Conservation (phyloP, 192 early-diverging fungal species). For the Coemansia sp. region DNA sequence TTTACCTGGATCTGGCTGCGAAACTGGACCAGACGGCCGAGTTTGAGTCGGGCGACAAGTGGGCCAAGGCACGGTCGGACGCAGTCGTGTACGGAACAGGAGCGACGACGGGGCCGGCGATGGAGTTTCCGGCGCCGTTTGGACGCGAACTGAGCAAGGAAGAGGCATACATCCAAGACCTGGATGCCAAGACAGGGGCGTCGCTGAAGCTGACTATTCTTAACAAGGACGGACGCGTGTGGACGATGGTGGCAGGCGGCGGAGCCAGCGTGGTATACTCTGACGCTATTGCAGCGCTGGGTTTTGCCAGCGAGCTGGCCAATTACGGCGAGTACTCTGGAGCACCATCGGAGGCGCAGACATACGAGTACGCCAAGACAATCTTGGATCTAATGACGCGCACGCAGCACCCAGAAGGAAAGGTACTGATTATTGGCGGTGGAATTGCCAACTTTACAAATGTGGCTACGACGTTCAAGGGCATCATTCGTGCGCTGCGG, state of each 20-base stretch:
- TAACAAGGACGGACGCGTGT: slow-evolving; percentile 92
- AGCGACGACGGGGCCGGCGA: slow-evolving; percentile 57
- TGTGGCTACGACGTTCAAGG: slow-evolving; percentile 99
- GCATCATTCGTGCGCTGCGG: slow-evolving; percentile 89
- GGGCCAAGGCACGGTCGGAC: slow-evolving; percentile 80
- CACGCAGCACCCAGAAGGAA: slow-evolving; percentile 79
- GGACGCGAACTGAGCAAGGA: slow-evolving; percentile 94
- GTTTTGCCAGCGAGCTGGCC: slow-evolving; percentile 90
- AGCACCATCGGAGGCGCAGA: slow-evolving; percentile 98
- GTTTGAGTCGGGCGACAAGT: slow-evolving; percentile 94
- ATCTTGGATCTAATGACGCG: slow-evolving; percentile 98
- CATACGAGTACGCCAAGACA: slow-evolving; percentile 98
- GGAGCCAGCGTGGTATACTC: slow-evolving; percentile 98
- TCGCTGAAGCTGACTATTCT: slow-evolving; percentile 97
- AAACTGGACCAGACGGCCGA: slow-evolving; percentile 99
- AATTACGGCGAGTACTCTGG: slow-evolving; percentile 99
- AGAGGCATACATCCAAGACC: slow-evolving; percentile 96
- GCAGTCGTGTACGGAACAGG: slow-evolving; percentile 56
- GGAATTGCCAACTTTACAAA: slow-evolving; percentile 99
- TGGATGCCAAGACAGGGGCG: slow-evolving; percentile 98
- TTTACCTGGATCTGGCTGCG: slow-evolving; percentile 94
- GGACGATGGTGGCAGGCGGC: slow-evolving; percentile 99
- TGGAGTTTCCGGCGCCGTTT: slow-evolving; percentile 98
- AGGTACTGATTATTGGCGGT: slow-evolving; percentile 97
- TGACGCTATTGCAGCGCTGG: slow-evolving; percentile 97